Base-by-base conservation (phyloP, 768 basidiomycete genomes). In the Termitomyces sp. region DNA sequence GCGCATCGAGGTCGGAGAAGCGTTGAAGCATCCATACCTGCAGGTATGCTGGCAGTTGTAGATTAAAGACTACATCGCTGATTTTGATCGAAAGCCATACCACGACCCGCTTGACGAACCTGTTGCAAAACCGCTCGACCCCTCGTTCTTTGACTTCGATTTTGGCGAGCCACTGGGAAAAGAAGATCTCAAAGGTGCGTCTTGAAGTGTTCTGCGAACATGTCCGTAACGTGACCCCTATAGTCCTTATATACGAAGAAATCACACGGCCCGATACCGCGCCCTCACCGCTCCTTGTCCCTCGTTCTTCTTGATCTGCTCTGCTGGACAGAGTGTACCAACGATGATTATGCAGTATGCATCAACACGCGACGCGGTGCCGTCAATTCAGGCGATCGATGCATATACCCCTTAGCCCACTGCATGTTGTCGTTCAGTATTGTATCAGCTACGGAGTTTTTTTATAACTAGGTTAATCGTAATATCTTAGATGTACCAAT, bases 41-140 rank as follows among this genome's bases (percentile, higher is more conserved):
- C 63, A 61, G 36, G 6, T 62, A 56, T 54, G 31, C 18, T 7
- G 18, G 34, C 13, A n/a, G 24, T 48, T 44, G 31, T 15, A 24
- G 31, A 18, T 54, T n/a, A 5, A 27, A 45, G 12, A 11, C 36
- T 4, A 36, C 45, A 36, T 47, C 49, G 24, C 55, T 39, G 33
- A 46, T 37, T 22, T 7, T 8, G 47, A n/a, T 55, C 16, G 30
- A 15, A 61, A 91, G 89, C 86, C 91, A 0, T 94, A 95, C 65
- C 93, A 95, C 62, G 95, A 96, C 67, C 84, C 89, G 6, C 83
- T 85, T 13, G 95, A 98, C 68, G 95, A 97, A 68, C 95, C 95
- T 0, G 81, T 83, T 1, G 93, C 95, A 1, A 78, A 83, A 62
- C 82, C 84, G 1, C 76, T 91, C 34, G 86, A 91, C 54, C 86